phyloP scores from a whole-genome alignment of 352 stramenopile species.

The Achlya hypogyna region DNA sequence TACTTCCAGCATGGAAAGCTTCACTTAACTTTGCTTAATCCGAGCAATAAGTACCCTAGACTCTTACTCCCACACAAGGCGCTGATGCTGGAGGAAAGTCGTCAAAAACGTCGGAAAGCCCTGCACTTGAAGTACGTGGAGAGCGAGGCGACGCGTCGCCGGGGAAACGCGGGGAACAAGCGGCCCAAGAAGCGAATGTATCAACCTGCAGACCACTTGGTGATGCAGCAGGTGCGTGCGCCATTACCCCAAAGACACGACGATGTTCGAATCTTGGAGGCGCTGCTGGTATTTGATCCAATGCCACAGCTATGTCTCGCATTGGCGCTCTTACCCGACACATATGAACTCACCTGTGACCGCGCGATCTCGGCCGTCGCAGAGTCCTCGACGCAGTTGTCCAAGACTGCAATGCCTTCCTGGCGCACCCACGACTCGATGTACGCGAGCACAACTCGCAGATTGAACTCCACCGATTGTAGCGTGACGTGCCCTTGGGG shows the following conservation, averaged over 20 bases:
- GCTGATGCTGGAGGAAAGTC: background rate
- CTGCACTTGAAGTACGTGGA: background rate
- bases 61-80: background rate
- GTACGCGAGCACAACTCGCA: constrained; percentile 9
- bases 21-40: constrained; percentile 7
- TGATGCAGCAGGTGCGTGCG: background rate
- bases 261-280: background rate
- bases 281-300: constrained; percentile 10
- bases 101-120: constrained; percentile 17
- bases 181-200: background rate
- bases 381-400: constrained; percentile 14
- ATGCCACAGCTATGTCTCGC: constrained; percentile 9
- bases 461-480: constrained; percentile 7
- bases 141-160: background rate
- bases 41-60: too few relatives aligned
- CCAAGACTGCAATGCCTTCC: background rate
- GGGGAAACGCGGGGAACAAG: background rate
- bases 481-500: background rate
- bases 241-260: constrained; percentile 1
- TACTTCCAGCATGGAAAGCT: constrained; percentile 47
- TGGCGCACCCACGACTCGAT: background rate
- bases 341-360: constrained; percentile 14
- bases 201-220: background rate
- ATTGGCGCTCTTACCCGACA: background rate
- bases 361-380: constrained; percentile 12